Percentiles rank a stretch among this genome's conserved stretches.
phyloP scores from a whole-genome alignment of 2,329 filamentous ascomycete species.

The Verruconis gallopava region DNA sequence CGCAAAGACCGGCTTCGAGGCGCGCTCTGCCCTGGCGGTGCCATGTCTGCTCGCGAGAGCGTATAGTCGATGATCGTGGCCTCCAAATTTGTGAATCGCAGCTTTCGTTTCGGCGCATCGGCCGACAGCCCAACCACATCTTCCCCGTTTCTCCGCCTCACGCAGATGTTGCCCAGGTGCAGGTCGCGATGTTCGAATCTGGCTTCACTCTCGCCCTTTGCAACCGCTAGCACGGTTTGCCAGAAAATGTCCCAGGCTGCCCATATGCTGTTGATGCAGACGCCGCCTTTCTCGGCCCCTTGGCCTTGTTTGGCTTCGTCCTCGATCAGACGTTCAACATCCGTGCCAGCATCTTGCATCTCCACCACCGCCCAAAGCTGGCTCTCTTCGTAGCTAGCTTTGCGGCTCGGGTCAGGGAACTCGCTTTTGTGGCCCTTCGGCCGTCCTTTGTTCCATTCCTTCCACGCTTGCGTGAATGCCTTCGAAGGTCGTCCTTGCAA shows the following conservation, averaged over 20 bases:
- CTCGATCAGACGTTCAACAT: constrained; percentile 31
- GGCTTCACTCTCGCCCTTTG: constrained; percentile 46
- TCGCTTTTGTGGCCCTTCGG: constrained; percentile 33
- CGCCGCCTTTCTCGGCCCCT: background rate
- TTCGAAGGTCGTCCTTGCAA: constrained; percentile 42
- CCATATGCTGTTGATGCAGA: constrained; percentile 27
- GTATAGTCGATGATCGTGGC: constrained; percentile 58
- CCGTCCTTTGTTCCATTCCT: constrained; percentile 29
- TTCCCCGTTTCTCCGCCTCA: constrained; percentile 18
- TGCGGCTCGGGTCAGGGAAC: constrained; percentile 44
- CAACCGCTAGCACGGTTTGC: constrained; percentile 49
- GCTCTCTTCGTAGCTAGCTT: constrained; percentile 37
- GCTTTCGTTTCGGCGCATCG: constrained; percentile 18
- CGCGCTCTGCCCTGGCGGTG: constrained; percentile 1
- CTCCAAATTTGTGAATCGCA: constrained; percentile 43
- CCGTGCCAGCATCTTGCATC: constrained; percentile 51
- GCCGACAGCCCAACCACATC: background rate
- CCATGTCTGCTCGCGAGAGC: constrained; percentile 46
- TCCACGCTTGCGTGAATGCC: constrained; percentile 35
- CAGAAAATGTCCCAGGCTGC: constrained; percentile 50
- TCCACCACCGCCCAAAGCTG: constrained; percentile 53
- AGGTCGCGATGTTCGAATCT: constrained; percentile 53
- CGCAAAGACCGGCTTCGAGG: background rate
- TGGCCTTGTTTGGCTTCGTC: constrained; percentile 20
- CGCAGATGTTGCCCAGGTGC: constrained; percentile 54